These are phyloP conservation scores for Dactylellina drechsleri DNA, from an alignment of 2,329 filamentous ascomycete genomes.

Conservation along the genomic window DNA sequence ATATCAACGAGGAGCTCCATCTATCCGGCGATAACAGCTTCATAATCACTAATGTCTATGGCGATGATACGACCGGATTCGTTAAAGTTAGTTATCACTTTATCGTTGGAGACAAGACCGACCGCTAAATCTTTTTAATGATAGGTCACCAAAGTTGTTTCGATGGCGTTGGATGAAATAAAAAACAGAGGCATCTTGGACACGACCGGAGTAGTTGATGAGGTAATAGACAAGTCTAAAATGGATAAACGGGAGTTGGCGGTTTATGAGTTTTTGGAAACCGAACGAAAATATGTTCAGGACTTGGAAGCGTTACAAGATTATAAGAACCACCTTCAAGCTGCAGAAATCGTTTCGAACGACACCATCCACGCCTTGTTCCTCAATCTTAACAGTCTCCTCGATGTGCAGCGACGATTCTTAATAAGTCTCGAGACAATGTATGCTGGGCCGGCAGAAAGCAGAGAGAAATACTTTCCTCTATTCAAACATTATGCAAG, in stretches of 20 bases:
- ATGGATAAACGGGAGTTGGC: slow-evolving; percentile 84
- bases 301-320: slow-evolving; percentile 94
- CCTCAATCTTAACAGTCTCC: slow-evolving; percentile 90
- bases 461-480: slow-evolving; percentile 89
- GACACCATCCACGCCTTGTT: slow-evolving; percentile 95
- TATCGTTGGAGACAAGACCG: not conserved
- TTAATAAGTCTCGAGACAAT: slow-evolving; percentile 95
- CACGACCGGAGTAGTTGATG: slow-evolving; percentile 69
- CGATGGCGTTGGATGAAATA: slow-evolving; percentile 86
- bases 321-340: slow-evolving; percentile 87
- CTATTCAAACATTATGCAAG: slow-evolving; percentile 79
- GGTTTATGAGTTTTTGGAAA: slow-evolving; percentile 89
- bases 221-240: slow-evolving; percentile 66
- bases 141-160: slow-evolving; percentile 88
- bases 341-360: slow-evolving; percentile 85
- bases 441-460: slow-evolving; percentile 77
- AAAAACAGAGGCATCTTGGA: slow-evolving; percentile 79
- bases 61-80: slow-evolving; percentile 94
- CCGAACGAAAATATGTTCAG: slow-evolving; percentile 96
- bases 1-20: slow-evolving; percentile 82
- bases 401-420: slow-evolving; percentile 95
- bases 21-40: slow-evolving; percentile 86
- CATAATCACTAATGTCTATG: slow-evolving; percentile 88
- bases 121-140: slow-evolving; percentile 10
- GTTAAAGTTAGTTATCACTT: slow-evolving; percentile 74